Evolutionary conservation across 2,329 filamentous ascomycete genomes (phyloP).

Genomic region (Hypoxylon sp.): DNA sequence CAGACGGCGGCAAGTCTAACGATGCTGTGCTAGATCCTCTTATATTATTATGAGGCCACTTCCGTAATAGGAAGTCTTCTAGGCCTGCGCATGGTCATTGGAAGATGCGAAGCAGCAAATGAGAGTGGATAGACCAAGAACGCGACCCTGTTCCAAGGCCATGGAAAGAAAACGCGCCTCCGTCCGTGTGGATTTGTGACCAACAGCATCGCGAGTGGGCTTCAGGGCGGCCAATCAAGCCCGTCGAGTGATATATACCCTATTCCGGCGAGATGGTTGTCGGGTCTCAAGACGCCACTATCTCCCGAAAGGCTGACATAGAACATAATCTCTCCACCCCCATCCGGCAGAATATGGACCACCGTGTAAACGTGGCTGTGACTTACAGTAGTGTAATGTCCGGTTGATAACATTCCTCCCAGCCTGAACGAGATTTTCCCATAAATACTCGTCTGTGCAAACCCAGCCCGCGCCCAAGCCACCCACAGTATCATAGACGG

Average conservation of each 20-base stretch:
- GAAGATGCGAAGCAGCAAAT: slow-evolving; percentile 35
- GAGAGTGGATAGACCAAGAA: slow-evolving; percentile 37
- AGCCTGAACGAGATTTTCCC: slow-evolving; percentile 20
- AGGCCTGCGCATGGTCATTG: slow-evolving; percentile 27
- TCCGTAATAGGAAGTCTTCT: slow-evolving; percentile 41
- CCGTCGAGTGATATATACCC: slow-evolving; percentile 8
- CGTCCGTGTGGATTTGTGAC: slow-evolving; percentile 39
- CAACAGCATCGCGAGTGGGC: slow-evolving; percentile 39
- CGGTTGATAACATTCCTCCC: slow-evolving; percentile 33
- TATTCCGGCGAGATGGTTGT: slow-evolving; percentile 38
- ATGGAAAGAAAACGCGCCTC: slow-evolving; percentile 39
- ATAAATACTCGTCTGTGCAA: slow-evolving; percentile 31
- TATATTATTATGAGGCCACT: slow-evolving; percentile 13
- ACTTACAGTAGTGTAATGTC: slow-evolving; percentile 32
- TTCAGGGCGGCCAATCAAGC: slow-evolving; percentile 41
- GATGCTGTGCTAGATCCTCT: slow-evolving; percentile 29
- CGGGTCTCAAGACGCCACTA: slow-evolving; percentile 36
- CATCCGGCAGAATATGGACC: slow-evolving; percentile 36
- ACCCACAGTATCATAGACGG: slow-evolving; percentile 18
- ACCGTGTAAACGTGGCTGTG: slow-evolving; percentile 35
- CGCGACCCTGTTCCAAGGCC: slow-evolving; percentile 42
- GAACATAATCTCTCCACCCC: slow-evolving; percentile 26
- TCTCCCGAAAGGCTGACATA: slow-evolving; percentile 28
- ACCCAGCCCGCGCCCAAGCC: slow-evolving; percentile 29
- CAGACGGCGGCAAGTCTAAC: slow-evolving; percentile 28